phyloP scores from a whole-genome alignment of 257 asterid species.

The Solanum pennellii region DNA sequence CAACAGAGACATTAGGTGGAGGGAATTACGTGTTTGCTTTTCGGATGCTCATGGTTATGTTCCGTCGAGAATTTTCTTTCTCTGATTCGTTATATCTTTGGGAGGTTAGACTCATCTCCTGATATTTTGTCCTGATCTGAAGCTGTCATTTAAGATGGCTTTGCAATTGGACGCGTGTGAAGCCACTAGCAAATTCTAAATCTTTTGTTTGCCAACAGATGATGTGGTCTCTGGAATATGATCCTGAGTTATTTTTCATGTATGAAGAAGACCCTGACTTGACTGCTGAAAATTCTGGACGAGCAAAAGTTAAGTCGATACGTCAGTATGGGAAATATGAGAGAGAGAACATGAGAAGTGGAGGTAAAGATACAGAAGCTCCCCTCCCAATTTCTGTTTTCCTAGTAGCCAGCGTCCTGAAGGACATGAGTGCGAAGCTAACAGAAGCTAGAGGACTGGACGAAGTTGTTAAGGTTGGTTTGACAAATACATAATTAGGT shows the following conservation, averaged over 20 bases:
- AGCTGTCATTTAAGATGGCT: not conserved
- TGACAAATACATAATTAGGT: not conserved
- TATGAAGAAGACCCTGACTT: slow-evolving; percentile 59
- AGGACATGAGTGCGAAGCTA: slow-evolving; percentile 58
- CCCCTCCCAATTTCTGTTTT: slow-evolving; percentile 82
- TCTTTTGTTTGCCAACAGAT: slow-evolving; percentile 39
- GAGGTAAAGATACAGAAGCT: slow-evolving; percentile 23
- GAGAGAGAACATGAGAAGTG: slow-evolving; percentile 51
- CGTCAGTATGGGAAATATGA: slow-evolving; percentile 68
- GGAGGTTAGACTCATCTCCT: slow-evolving; percentile 48
- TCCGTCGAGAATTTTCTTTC: slow-evolving; percentile 87
- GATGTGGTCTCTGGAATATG: slow-evolving; percentile 97
- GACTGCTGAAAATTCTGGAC: slow-evolving; percentile 30
- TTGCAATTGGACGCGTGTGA: not conserved
- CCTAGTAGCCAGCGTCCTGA: slow-evolving; percentile 85
- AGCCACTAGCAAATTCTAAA: not conserved
- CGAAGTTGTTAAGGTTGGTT: slow-evolving; percentile 70
- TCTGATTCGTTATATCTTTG: slow-evolving; percentile 81
- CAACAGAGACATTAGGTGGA: slow-evolving; percentile 71
- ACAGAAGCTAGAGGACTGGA: slow-evolving; percentile 85
- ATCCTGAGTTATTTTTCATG: slow-evolving; percentile 41
- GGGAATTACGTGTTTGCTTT: slow-evolving; percentile 87
- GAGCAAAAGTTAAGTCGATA: slow-evolving; percentile 41
- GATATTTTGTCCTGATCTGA: not conserved
- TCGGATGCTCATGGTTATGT: slow-evolving; percentile 94